Percentiles rank a stretch among this genome's conserved stretches.
Conservation (phyloP, 2,329 filamentous ascomycete genomes). For the Diplodia scrobiculata region DNA sequence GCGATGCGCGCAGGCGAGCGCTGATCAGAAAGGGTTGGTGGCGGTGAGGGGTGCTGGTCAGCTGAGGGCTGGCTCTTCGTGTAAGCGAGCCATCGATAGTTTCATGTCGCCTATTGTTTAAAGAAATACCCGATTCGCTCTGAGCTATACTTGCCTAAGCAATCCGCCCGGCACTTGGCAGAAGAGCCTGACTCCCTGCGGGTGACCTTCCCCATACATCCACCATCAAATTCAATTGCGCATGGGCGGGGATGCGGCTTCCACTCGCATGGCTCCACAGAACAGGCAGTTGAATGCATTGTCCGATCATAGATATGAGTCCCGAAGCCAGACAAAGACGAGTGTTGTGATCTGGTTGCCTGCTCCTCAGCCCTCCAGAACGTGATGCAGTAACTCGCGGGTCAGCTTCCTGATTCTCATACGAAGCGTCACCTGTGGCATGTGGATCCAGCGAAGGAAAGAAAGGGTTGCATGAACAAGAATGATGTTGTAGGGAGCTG, state of each 20-base stretch:
- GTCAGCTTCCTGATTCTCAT: neutral
- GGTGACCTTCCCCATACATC: neutral
- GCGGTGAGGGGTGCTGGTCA: neutral
- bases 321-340: too few relatives aligned
- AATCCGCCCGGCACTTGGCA: neutral
- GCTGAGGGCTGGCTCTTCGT: neutral
- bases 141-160: neutral
- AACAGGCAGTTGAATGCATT: neutral
- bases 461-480: neutral
- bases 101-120: neutral
- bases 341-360: too few relatives aligned
- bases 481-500: neutral
- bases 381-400: neutral
- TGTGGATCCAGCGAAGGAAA: too few relatives aligned
- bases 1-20: conserved; percentile 2
- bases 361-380: neutral
- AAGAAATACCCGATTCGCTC: conserved; percentile 12
- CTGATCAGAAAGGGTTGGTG: neutral
- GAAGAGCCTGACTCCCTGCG: neutral
- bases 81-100: neutral
- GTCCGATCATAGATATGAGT: too few relatives aligned
- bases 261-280: too few relatives aligned
- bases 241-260: too few relatives aligned
- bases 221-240: too few relatives aligned
- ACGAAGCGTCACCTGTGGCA: too few relatives aligned